A percentile compares a stretch with the other conserved stretches of the same genome.
These are phyloP conservation scores for Moesziomyces parantarcticus DNA, from an alignment of 1,284 basidiomycete genomes.

Conservation along the genomic window DNA sequence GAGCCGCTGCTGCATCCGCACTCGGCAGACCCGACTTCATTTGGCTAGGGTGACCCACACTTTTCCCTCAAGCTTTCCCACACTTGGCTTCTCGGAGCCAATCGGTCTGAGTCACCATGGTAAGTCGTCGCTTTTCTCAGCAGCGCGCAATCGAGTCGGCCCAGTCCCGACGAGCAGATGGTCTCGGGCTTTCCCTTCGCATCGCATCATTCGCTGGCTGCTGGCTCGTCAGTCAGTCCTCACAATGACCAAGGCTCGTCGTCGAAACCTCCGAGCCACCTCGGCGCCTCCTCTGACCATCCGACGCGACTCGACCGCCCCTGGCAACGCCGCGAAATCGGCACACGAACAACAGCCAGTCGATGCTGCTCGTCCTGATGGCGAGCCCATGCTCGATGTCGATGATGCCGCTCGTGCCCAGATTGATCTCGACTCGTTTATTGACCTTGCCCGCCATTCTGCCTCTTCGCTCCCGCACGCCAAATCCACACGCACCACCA, in stretches of 20 bases:
- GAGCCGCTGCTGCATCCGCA: not conserved
- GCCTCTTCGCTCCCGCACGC: constrained; percentile 5
- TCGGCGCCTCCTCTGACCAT: constrained; percentile 1
- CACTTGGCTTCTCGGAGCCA: not conserved
- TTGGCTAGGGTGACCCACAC: not conserved
- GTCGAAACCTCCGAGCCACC: constrained; percentile 29
- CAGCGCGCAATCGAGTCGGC: not conserved
- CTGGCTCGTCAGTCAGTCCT: not conserved
- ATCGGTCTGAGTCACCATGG: not conserved
- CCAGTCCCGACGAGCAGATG: not conserved
- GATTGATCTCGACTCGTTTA: constrained; percentile 25
- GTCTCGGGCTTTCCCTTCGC: not conserved
- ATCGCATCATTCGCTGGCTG: constrained; percentile 2
- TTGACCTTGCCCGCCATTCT: constrained; percentile 35
- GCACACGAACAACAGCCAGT: not conserved
- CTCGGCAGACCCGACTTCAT: not conserved
- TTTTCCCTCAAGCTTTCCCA: not conserved
- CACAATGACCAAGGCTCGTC: constrained; percentile 30
- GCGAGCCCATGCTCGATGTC: constrained; percentile 1
- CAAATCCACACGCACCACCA: not conserved
- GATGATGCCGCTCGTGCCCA: not conserved
- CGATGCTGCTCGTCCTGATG: not conserved
- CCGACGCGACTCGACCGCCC: not conserved
- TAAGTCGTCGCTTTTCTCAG: not conserved
- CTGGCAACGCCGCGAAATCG: not conserved